Conservation (phyloP, 768 basidiomycete genomes). For the Mycena venus region DNA sequence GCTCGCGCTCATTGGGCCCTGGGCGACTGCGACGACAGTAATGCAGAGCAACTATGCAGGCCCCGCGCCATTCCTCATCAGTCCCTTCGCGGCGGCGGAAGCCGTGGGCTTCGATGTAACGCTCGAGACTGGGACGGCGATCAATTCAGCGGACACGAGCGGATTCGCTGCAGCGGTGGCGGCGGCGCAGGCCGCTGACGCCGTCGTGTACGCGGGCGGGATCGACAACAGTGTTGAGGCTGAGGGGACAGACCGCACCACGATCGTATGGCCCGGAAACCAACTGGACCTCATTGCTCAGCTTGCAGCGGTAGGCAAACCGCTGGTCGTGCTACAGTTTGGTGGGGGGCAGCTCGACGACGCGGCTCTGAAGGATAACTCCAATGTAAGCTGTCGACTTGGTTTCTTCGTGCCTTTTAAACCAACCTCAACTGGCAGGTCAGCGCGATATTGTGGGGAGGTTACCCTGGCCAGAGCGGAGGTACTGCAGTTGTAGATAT, state of each 20-base stretch:
- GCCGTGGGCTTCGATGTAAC: conserved; percentile 61
- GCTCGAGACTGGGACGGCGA: conserved; percentile 58
- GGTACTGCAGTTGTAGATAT: conserved; percentile 68
- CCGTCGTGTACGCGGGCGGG: conserved; percentile 66
- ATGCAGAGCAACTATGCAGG: conserved; percentile 74
- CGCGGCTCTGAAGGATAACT: conserved; percentile 57
- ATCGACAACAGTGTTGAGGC: conserved; percentile 64
- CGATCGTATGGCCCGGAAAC: conserved; percentile 67
- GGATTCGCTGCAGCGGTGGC: conserved; percentile 65
- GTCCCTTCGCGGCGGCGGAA: conserved; percentile 63
- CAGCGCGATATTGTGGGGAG: conserved; percentile 68
- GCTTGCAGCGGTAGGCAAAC: conserved; percentile 62
- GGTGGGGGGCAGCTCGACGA: conserved; percentile 71
- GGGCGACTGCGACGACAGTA: conserved; percentile 66
- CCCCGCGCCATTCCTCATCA: conserved; percentile 67
- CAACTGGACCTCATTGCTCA: conserved; percentile 64
- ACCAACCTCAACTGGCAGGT: no score
- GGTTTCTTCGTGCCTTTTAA: no score
- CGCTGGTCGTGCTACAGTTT: conserved; percentile 67
- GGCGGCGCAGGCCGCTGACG: conserved; percentile 63
- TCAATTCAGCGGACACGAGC: conserved; percentile 51
- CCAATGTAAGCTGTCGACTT: no score
- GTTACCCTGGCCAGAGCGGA: conserved; percentile 58
- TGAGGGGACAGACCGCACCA: conserved; percentile 61
- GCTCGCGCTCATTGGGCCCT: conserved; percentile 72